Evolutionary conservation across 192 early-diverging fungal species (phyloP).

Genomic region (Polychytrium aggregatum): DNA sequence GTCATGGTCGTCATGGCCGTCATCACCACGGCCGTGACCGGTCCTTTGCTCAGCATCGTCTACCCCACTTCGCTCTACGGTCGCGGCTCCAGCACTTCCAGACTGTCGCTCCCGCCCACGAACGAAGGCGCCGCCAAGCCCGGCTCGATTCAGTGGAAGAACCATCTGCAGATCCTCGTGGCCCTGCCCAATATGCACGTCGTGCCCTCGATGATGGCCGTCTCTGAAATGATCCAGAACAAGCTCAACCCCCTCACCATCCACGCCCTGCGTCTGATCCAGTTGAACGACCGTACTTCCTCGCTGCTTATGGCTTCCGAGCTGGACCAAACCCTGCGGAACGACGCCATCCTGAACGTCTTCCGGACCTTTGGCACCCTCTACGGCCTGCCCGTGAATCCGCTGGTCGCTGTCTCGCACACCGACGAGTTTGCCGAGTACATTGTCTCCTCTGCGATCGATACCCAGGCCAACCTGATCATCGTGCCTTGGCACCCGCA

Average conservation of each 20-base stretch:
- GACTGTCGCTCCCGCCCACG: neutral
- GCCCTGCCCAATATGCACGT: slow-evolving; percentile 48
- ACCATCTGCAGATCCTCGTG: slow-evolving; percentile 40
- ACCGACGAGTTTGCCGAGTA: slow-evolving; percentile 58
- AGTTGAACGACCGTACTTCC: slow-evolving; percentile 69
- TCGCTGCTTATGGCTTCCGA: slow-evolving; percentile 70
- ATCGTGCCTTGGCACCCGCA: too few species aligned
- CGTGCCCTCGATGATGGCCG: slow-evolving; percentile 61
- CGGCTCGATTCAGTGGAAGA: too few species aligned
- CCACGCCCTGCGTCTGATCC: slow-evolving; percentile 66
- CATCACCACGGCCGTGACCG: slow-evolving; percentile 75
- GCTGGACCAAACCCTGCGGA: slow-evolving; percentile 39
- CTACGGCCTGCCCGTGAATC: slow-evolving; percentile 50
- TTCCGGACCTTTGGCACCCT: slow-evolving; percentile 73
- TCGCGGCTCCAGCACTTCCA: too few species aligned
- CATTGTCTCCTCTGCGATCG: slow-evolving; percentile 41
- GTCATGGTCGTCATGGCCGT: slow-evolving; percentile 73
- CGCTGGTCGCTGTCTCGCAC: slow-evolving; percentile 47
- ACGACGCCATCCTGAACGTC: slow-evolving; percentile 70
- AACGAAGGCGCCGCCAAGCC: neutral
- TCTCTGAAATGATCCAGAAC: slow-evolving; percentile 45
- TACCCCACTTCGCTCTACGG: slow-evolving; percentile 34
- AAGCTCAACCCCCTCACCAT: slow-evolving; percentile 19
- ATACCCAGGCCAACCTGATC: slow-evolving; percentile 50
- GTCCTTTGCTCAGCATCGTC: slow-evolving; percentile 55